Evolutionary conservation across 2,329 filamentous ascomycete genomes (phyloP), one percentile per base, ranked within the genome.

Genomic region (Cytospora chrysosperma): DNA sequence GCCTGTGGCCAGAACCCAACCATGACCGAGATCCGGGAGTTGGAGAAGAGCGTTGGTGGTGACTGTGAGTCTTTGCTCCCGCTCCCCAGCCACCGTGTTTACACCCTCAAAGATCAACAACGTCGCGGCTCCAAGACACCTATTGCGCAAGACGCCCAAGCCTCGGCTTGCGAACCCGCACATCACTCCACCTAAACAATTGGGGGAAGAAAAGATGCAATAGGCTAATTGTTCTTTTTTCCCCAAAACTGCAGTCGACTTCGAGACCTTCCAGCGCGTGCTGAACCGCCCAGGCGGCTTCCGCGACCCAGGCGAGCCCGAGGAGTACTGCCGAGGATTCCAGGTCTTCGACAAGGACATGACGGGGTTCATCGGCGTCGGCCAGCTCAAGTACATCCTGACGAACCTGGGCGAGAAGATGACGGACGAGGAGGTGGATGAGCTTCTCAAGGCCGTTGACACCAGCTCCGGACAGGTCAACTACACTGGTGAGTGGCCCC

Each of bases 301-400:
- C 90, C 93, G 95, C 76, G 95, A 98, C 73, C 93, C 95, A 2
- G 95, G 95, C 75, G 93, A 97, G 80, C 94, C 95, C 49, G 94
- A 98, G 75, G 94, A 98, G 78, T 99, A 99, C 81, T 97, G 94
- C 79, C 91, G 94, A 67, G 95, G 95, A 62, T 99, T 99, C 83
- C 95, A 99, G 79, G 95, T 99, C 60, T 99, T 99, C 73, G 95
- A 99, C 81, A 99, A 99, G 81, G 95, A 99, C 77, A 90, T 97
- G 87, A 97, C 93, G 65, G 95, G 95, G 59, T 97, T 93, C 78
- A 98, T 99, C 75, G 95, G 94, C 62, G 94, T 98, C 68, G 95
- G 95, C 64, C 95, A 99, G 81, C 86, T 99, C 77, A 91, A 96
- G 80, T 99, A 99, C 81, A 94, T 99, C 76, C 81, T 99, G 73